phyloP scores from a whole-genome alignment of 345 rosid genomes.

The Leavenworthia alabamica region DNA sequence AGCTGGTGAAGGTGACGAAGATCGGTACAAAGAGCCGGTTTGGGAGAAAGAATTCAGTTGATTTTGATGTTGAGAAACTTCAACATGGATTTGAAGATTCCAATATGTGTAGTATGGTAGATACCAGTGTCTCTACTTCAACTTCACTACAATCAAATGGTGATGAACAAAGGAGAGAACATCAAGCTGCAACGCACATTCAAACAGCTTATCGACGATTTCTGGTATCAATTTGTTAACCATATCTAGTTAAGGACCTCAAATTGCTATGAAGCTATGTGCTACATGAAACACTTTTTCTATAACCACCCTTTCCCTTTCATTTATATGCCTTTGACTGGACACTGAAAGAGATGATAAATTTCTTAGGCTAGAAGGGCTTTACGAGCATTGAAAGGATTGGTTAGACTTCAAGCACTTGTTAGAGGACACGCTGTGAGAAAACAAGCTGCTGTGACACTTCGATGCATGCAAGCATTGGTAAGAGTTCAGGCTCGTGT shows the following conservation, averaged over 20 bases:
- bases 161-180: constrained; percentile 44
- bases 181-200: constrained; percentile 73
- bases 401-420: constrained; percentile 97
- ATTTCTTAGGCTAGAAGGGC: constrained; percentile 90
- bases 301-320: neutral
- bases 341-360: constrained; percentile 18
- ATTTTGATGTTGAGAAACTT: constrained; percentile 45
- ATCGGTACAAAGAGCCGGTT: constrained; percentile 49
- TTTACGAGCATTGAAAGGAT: constrained; percentile 88
- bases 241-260: neutral
- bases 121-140: constrained; percentile 45
- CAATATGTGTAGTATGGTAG: constrained; percentile 31
- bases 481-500: constrained; percentile 99
- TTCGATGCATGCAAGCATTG: constrained; percentile 99
- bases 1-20: constrained; percentile 38
- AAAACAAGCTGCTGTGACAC: constrained; percentile 99
- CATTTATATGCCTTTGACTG: neutral
- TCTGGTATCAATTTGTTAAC: constrained; percentile 45
- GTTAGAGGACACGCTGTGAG: constrained; percentile 98
- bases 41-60: constrained; percentile 56
- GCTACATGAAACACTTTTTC: neutral
- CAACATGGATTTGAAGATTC: constrained; percentile 50
- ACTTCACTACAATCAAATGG: constrained; percentile 47
- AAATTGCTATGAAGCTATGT: neutral
- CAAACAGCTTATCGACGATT: constrained; percentile 96